Evolutionary conservation across 2,329 filamentous ascomycete genomes (phyloP), one percentile per base, ranked within the genome.

Genomic region (Diplodia seriata): DNA sequence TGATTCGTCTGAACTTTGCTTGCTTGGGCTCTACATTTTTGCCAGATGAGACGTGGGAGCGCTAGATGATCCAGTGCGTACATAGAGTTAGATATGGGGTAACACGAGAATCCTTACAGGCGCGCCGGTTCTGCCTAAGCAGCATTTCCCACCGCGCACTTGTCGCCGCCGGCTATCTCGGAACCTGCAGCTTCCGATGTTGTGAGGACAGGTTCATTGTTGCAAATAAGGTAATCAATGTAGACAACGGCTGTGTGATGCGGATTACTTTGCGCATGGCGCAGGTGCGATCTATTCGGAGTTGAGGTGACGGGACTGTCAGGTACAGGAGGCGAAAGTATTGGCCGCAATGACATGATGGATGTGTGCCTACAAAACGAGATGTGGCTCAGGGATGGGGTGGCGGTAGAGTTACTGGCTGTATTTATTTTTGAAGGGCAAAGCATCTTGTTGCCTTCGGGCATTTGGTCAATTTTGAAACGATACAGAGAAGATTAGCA

Each of bases 401-500:
- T 53, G 23, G 15, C 4, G 15, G 26, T 14, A 5, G 29, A n/a
- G 3, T 15, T 29, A 18, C 29, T 29, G 23, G 26, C 4, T 26
- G 43, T 51, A 62, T 63, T 38, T n/a, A 8, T n/a, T 50, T 36
- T 18, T 1, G 15, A 11, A 18, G 12, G 2, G 3, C 9, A 4
- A 1, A 9, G 0, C 26, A 4, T 4, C 5, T 2, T 7, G 3
- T 15, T 23, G 59, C 59, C 47, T 63, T 63, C 43, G 43, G 59
- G 59, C 59, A 63, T 63, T 63, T 63, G 59, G 59, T 63, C 47
- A 63, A 63, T 51, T 85, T 87, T 86, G 74, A 77, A 79, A 80
- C 77, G 76, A 80, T 79, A 81, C 78, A 81, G 79, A 81, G 79
- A 81, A 81, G 79, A 81, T 82, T 82, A 83, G 81, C 80, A 85